Percentiles rank a stretch among this genome's conserved stretches.
Conservation (phyloP, 202 grass and related monocot genomes). For the Alloteropsis angusta region DNA sequence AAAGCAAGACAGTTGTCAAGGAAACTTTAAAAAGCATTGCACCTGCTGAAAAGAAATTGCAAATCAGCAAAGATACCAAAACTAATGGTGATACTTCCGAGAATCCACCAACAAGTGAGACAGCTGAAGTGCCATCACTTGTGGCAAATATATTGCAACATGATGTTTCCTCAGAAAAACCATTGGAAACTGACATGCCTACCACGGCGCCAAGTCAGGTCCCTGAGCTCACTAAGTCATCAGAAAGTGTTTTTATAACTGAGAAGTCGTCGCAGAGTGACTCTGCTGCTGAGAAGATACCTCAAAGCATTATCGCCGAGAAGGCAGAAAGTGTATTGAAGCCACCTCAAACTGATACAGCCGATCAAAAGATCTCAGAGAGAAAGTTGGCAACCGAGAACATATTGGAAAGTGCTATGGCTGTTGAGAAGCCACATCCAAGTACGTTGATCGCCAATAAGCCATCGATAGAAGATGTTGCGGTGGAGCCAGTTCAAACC, state of each 20-base stretch:
- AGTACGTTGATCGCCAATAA: background rate
- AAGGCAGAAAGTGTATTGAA: background rate
- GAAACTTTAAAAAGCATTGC: slow-evolving; percentile 13
- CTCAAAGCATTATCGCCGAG: background rate
- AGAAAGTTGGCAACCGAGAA: background rate
- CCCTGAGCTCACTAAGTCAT: background rate
- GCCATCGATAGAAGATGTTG: slow-evolving; percentile 2
- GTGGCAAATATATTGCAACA: background rate
- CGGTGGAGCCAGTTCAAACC: slow-evolving; percentile 24
- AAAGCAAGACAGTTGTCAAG: background rate
- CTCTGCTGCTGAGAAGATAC: slow-evolving; percentile 11
- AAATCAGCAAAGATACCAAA: background rate
- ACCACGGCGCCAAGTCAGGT: background rate
- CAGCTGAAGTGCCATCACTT: background rate
- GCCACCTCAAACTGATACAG: slow-evolving; percentile 19
- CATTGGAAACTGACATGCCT: background rate
- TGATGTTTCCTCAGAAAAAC: slow-evolving; percentile 13
- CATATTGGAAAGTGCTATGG: background rate
- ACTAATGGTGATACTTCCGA: slow-evolving; percentile 8
- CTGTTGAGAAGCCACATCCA: background rate
- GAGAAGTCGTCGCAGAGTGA: slow-evolving; percentile 18
- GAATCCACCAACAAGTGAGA: background rate
- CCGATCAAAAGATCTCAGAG: background rate
- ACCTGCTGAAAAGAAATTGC: background rate
- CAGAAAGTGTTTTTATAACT: slow-evolving; percentile 5